A percentile compares a stretch with the other conserved stretches of the same genome.
These are phyloP conservation scores for Plasmodium gaboni DNA, from an alignment of 169 alveolate species.

Conservation along the genomic window DNA sequence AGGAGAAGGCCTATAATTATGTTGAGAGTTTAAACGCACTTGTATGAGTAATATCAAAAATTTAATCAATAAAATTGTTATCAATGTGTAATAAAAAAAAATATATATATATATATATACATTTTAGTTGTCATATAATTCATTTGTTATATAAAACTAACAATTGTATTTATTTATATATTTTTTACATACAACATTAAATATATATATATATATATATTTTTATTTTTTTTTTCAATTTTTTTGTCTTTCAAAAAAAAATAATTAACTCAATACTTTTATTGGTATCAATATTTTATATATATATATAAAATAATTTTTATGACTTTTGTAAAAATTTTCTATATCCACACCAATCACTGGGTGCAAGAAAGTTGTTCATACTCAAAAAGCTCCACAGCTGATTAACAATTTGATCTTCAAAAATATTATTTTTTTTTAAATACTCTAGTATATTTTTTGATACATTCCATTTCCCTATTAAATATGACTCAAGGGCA, in stretches of 20 bases:
- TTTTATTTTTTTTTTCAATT: background rate
- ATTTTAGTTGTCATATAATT: background rate
- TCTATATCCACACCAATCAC: constrained; percentile 93
- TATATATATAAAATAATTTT: background rate
- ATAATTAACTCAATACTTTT: too few relatives aligned
- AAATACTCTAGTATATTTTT: constrained; percentile 78
- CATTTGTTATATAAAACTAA: background rate
- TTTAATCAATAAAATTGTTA: too few relatives aligned
- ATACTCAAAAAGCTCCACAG: constrained; percentile 85
- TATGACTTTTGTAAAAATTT: constrained; percentile 87
- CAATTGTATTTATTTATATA: background rate
- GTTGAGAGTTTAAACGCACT: constrained; percentile 80
- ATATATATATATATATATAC: background rate
- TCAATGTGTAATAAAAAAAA: background rate
- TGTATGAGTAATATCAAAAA: background rate
- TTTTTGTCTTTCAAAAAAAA: background rate
- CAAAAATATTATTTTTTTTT: constrained; percentile 87
- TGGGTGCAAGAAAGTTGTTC: constrained; percentile 84
- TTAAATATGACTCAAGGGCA: constrained; percentile 85
- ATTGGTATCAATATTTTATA: background rate
- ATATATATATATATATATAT: background rate
- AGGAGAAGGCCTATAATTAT: constrained; percentile 85
- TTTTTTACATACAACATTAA: background rate
- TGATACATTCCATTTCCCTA: constrained; percentile 89
- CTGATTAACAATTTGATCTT: constrained; percentile 76